Evolutionary conservation across 352 stramenopile genomes (phyloP).

Genomic region (Globisporangium recalcitrans): DNA sequence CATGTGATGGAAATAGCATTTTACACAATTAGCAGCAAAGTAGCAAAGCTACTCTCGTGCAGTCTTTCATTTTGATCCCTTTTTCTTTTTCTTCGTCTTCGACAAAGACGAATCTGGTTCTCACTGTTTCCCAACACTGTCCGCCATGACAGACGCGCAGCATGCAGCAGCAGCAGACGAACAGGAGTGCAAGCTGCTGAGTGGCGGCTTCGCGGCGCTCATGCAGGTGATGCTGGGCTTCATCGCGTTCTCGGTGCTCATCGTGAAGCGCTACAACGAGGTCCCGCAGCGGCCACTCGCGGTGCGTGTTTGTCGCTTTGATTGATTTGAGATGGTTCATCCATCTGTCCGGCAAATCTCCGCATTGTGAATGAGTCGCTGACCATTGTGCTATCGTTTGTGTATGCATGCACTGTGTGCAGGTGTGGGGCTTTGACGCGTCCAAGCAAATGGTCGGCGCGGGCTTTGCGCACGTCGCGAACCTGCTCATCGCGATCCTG

Average conservation of each 20-base stretch:
- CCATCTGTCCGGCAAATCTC: background rate
- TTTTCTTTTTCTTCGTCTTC: too few relatives aligned
- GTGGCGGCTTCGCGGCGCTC: slow-evolving; percentile 64
- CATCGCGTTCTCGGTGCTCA: slow-evolving; percentile 80
- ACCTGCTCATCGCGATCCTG: slow-evolving; percentile 84
- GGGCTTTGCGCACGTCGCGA: slow-evolving; percentile 79
- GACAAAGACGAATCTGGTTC: slow-evolving; percentile 1
- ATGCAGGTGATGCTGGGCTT: slow-evolving; percentile 75
- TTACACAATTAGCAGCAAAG: too few relatives aligned
- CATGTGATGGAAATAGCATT: too few relatives aligned
- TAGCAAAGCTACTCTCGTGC: too few relatives aligned
- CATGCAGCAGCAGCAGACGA: slow-evolving; percentile 10
- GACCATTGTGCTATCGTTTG: slow-evolving; percentile 1
- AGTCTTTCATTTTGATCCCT: too few relatives aligned
- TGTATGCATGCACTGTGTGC: slow-evolving; percentile 2
- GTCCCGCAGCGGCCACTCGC: slow-evolving; percentile 69
- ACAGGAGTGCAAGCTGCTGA: slow-evolving; percentile 79
- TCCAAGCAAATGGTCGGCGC: slow-evolving; percentile 85
- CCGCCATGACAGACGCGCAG: slow-evolving; percentile 20
- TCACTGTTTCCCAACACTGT: too few relatives aligned
- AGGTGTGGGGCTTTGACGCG: slow-evolving; percentile 83
- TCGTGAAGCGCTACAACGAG: slow-evolving; percentile 70
- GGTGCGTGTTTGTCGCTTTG: slow-evolving; percentile 22
- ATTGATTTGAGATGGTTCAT: background rate
- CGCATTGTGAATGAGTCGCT: background rate